Conservation (phyloP, 2,329 filamentous ascomycete species). For the Sordariomycetes sp. region DNA sequence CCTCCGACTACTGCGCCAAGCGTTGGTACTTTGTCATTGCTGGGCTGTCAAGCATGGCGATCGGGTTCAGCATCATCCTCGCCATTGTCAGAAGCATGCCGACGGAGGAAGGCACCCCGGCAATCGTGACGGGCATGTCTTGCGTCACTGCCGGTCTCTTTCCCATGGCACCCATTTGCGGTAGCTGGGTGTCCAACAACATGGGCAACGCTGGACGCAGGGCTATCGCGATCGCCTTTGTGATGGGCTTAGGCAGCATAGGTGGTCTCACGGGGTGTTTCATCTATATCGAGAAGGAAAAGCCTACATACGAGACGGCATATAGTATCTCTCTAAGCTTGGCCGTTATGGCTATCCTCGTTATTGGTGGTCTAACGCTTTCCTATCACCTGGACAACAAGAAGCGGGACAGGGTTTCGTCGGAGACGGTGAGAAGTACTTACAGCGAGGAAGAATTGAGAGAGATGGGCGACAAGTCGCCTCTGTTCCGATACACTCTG, state of each 20-base stretch:
- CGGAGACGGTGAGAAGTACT: slow-evolving; percentile 10
- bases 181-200: slow-evolving; percentile 23
- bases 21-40: slow-evolving; percentile 45
- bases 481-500: slow-evolving; percentile 14
- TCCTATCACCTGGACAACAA: not conserved
- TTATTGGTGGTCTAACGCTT: not conserved
- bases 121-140: slow-evolving; percentile 47
- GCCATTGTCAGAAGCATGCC: not conserved
- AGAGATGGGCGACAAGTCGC: slow-evolving; percentile 14
- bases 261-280: slow-evolving; percentile 6
- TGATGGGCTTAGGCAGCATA: slow-evolving; percentile 10
- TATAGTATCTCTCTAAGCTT: slow-evolving; percentile 13
- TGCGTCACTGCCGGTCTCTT: slow-evolving; percentile 62
- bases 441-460: slow-evolving; percentile 11
- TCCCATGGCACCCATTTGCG: slow-evolving; percentile 15
- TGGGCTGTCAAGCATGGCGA: slow-evolving; percentile 42
- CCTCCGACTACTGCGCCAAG: slow-evolving; percentile 44
- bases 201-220: slow-evolving; percentile 16
- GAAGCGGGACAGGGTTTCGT: not conserved
- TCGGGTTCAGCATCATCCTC: slow-evolving; percentile 42
- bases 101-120: not conserved
- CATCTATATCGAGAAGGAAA: slow-evolving; percentile 5
- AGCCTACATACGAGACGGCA: slow-evolving; percentile 3
- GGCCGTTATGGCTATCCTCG: slow-evolving; percentile 11
- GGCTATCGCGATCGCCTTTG: slow-evolving; percentile 18